Conservation (phyloP, 257 asterid genomes). For the Fraxinus pennsylvanica region DNA sequence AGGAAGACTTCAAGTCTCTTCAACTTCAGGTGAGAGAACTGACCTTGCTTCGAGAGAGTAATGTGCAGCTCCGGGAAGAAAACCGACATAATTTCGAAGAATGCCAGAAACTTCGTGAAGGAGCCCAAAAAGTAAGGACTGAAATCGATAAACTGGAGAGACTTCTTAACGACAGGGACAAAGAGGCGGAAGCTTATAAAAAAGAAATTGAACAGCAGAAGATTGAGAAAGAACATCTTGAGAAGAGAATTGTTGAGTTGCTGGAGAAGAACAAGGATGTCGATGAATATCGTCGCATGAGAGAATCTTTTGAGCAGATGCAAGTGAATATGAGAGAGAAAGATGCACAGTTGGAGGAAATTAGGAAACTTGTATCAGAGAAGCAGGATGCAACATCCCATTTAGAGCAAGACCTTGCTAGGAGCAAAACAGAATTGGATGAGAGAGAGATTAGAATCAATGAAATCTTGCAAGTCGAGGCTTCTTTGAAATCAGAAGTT, state of each 20-base stretch:
- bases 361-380: conserved; percentile 55
- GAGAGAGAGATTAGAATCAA: conserved; percentile 64
- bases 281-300: conserved; percentile 66
- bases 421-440: conserved; percentile 55
- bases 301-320: conserved; percentile 64
- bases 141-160: conserved; percentile 65
- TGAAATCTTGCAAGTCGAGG: conserved; percentile 60
- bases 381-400: conserved; percentile 53
- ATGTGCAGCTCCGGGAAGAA: conserved; percentile 91
- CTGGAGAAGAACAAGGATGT: conserved; percentile 63
- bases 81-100: conserved; percentile 81
- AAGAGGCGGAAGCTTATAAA: conserved; percentile 58
- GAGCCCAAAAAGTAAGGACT: conserved; percentile 45
- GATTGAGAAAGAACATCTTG: conserved; percentile 57
- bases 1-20: conserved; percentile 74
- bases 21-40: conserved; percentile 89
- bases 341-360: conserved; percentile 65
- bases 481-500: conserved; percentile 55
- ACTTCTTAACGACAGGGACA: conserved; percentile 51
- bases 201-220: conserved; percentile 53
- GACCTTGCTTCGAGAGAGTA: conserved; percentile 90
- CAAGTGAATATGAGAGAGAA: conserved; percentile 60
- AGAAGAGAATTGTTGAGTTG: conserved; percentile 68
- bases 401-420: conserved; percentile 70
- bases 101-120: conserved; percentile 88